Conservation (phyloP, 371 early-diverging fungal genomes). For the Rhizopus microsporus region DNA sequence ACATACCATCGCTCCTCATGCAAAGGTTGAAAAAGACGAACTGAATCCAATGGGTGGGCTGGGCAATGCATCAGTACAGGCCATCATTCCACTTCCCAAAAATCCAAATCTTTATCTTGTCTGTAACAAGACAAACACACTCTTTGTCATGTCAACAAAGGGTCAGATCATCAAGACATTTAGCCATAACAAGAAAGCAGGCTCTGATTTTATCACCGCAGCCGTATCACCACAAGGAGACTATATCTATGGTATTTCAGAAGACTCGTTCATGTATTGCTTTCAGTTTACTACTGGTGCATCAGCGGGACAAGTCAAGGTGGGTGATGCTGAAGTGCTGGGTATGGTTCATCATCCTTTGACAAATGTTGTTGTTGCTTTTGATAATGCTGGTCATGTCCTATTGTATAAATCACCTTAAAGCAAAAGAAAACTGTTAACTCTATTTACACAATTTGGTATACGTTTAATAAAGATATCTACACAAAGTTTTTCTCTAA, state of each 20-base stretch:
- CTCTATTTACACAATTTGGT: neutral
- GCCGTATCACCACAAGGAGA: constrained; percentile 75
- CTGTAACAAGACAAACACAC: constrained; percentile 69
- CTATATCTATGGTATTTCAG: constrained; percentile 71
- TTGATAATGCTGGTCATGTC: constrained; percentile 69
- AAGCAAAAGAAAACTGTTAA: neutral
- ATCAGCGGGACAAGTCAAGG: constrained; percentile 25
- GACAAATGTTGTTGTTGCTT: constrained; percentile 70
- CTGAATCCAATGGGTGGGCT: constrained; percentile 31
- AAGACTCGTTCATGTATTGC: constrained; percentile 59
- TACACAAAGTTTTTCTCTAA: neutral
- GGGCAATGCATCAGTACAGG: constrained; percentile 31
- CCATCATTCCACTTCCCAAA: constrained; percentile 46
- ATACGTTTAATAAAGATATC: neutral
- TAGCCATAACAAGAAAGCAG: constrained; percentile 29
- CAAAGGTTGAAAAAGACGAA: constrained; percentile 22
- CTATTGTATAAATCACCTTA: constrained; percentile 49
- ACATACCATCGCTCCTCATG: constrained; percentile 28
- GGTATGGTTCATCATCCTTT: constrained; percentile 74
- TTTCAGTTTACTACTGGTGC: constrained; percentile 60
- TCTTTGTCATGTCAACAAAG: constrained; percentile 58
- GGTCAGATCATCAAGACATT: constrained; percentile 59
- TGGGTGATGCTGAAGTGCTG: constrained; percentile 68
- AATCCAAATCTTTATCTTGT: constrained; percentile 67
- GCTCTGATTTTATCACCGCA: constrained; percentile 66